Evolutionary conservation across 805 yeast genomes (phyloP).

Genomic region (Barnettozyma sucrosica): DNA sequence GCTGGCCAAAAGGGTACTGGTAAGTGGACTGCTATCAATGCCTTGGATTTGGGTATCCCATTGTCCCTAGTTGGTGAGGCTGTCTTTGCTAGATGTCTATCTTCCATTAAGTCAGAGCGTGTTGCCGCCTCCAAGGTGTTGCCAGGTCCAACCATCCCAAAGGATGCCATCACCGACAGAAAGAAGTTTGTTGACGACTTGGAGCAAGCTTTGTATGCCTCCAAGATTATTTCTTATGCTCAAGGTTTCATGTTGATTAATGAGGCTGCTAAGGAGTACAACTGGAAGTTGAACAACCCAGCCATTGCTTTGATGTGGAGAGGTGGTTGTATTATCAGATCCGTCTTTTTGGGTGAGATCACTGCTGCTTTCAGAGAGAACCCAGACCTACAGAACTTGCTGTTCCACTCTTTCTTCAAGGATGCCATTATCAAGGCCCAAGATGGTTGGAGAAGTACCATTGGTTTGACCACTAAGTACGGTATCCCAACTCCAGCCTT

Average conservation of each 20-base stretch:
- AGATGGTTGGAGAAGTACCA: constrained; percentile 88
- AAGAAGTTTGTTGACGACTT: constrained; percentile 82
- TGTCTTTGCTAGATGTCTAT: constrained; percentile 92
- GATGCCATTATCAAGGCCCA: constrained; percentile 91
- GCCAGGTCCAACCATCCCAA: constrained; percentile 69
- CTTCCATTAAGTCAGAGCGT: constrained; percentile 91
- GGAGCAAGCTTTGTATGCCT: constrained; percentile 97
- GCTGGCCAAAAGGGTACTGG: constrained; percentile 99
- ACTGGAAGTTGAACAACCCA: constrained; percentile 96
- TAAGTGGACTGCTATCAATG: constrained; percentile 99
- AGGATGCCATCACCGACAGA: constrained; percentile 66
- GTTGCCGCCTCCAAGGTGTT: constrained; percentile 72
- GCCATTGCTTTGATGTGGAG: constrained; percentile 99
- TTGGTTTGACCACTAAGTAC: constrained; percentile 67
- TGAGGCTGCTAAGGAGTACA: constrained; percentile 95
- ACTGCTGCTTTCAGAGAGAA: constrained; percentile 91
- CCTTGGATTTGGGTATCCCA: constrained; percentile 96
- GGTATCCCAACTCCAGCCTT: constrained; percentile 99
- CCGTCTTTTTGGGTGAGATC: constrained; percentile 95
- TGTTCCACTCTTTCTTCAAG: constrained; percentile 93
- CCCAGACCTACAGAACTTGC: constrained; percentile 91
- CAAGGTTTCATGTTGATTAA: constrained; percentile 99
- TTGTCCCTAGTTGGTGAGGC: constrained; percentile 98
- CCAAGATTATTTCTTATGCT: constrained; percentile 96
- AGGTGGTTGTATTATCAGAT: constrained; percentile 99